A percentile compares a stretch with the other conserved stretches of the same genome.
Evolutionary conservation across 1,284 basidiomycete genomes (phyloP).

Genomic region (Salmacisia buchloeana): DNA sequence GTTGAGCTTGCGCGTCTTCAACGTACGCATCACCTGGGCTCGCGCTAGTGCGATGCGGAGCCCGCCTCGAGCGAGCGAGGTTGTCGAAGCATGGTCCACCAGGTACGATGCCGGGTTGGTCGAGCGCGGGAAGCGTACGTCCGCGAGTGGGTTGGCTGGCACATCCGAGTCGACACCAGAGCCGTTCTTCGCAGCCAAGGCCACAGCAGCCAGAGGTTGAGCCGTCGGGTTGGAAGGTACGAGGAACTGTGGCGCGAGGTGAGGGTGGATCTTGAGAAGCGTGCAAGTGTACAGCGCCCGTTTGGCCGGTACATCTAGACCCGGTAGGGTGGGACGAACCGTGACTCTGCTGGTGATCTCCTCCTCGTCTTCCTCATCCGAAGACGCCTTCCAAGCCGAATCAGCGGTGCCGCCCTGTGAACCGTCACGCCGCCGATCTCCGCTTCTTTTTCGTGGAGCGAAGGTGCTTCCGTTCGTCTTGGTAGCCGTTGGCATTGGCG

Average conservation of each 20-base stretch:
- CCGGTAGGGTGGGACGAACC: constrained; percentile 3
- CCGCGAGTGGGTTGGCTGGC: constrained; percentile 7
- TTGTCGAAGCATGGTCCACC: constrained; percentile 21
- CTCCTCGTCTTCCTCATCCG: background rate
- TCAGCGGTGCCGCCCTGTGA: constrained; percentile 4
- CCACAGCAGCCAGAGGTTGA: constrained; percentile 1
- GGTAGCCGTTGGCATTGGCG: no score
- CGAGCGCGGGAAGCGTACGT: constrained; percentile 34
- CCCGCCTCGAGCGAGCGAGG: constrained; percentile 16
- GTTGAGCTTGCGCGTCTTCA: constrained; percentile 19
- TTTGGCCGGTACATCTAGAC: constrained; percentile 32
- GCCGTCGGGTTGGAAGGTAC: background rate
- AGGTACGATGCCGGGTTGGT: constrained; percentile 22
- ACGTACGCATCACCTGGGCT: constrained; percentile 30
- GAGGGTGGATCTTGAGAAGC: constrained; percentile 38
- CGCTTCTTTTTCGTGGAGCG: constrained; percentile 12
- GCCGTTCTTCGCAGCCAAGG: background rate
- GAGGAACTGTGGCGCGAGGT: constrained; percentile 18
- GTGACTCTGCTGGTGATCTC: background rate
- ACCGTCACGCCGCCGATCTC: no score
- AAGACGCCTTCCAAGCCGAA: background rate
- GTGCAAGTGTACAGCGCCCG: constrained; percentile 40
- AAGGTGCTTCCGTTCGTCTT: constrained; percentile 1
- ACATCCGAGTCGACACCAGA: background rate
- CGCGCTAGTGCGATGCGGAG: constrained; percentile 26